These are phyloP conservation scores for Trichoderma koningii DNA, from an alignment of 2,329 filamentous ascomycete genomes.

Conservation along the genomic window DNA sequence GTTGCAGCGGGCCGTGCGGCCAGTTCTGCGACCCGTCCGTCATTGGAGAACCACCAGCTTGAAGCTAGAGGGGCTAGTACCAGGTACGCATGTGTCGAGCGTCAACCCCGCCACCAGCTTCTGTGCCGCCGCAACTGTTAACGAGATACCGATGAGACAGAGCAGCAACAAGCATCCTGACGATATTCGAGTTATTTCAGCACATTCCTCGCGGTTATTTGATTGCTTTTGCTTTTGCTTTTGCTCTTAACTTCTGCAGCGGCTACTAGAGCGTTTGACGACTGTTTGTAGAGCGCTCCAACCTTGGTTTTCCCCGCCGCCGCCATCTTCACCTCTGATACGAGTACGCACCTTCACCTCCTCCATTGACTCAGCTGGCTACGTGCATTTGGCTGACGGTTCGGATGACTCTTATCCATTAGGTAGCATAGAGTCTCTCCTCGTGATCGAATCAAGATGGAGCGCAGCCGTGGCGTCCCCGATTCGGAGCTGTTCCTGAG, in stretches of 20 bases:
- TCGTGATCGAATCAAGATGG: constrained; percentile 43
- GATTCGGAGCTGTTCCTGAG: constrained; percentile 84
- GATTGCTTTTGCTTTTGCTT: background rate
- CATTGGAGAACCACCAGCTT: constrained; percentile 16
- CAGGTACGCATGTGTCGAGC: background rate
- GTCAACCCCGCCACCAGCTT: constrained; percentile 22
- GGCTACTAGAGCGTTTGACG: background rate
- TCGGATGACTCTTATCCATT: background rate
- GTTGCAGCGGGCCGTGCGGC: constrained; percentile 30
- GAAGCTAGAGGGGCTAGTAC: constrained; percentile 21
- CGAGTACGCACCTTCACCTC: background rate
- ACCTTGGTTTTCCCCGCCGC: background rate
- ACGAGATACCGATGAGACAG: background rate
- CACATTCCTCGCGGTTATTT: background rate
- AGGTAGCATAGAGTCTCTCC: too few relatives aligned
- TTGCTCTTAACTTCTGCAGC: background rate
- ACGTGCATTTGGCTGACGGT: background rate
- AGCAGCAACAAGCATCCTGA: background rate
- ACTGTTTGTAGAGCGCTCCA: background rate
- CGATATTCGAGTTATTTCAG: background rate
- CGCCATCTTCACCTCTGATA: background rate
- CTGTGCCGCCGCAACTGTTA: constrained; percentile 5
- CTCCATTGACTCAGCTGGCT: background rate
- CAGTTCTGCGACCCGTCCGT: constrained; percentile 31
- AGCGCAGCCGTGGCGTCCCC: constrained; percentile 63